Conservation (phyloP, 495 filamentous ascomycete species). For the Pseudoneurospora amorphoporcata region DNA sequence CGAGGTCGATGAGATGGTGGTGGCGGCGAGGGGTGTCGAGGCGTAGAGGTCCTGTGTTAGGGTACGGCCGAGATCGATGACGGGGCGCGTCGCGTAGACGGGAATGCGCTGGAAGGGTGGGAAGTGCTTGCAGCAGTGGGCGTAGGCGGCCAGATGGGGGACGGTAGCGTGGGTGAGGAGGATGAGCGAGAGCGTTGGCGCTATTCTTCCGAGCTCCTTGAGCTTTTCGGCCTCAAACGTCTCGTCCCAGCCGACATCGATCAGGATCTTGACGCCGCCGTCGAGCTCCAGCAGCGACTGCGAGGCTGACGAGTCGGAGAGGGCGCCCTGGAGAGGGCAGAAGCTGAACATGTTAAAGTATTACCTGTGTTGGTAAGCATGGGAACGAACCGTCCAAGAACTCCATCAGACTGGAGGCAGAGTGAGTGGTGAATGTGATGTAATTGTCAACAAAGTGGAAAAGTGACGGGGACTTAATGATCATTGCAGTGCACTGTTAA, state of each 20-base stretch:
- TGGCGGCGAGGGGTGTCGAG: constrained; percentile 76
- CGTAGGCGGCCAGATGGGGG: constrained; percentile 83
- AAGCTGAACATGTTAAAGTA: constrained; percentile 75
- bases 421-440: neutral
- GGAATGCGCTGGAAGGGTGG: constrained; percentile 86
- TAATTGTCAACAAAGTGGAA: neutral
- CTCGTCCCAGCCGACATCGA: constrained; percentile 95
- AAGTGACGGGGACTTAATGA: neutral
- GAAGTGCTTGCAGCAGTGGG: constrained; percentile 94
- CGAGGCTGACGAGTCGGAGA: constrained; percentile 73
- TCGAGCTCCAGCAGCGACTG: constrained; percentile 95
- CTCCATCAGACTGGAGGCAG: constrained; percentile 3
- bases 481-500: neutral
- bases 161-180: constrained; percentile 91
- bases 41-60: constrained; percentile 87
- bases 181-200: constrained; percentile 83
- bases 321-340: constrained; percentile 82
- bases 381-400: neutral
- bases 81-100: constrained; percentile 89
- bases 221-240: constrained; percentile 72
- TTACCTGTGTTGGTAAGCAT: neutral
- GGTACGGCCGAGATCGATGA: constrained; percentile 85
- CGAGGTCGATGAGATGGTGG: constrained; percentile 59
- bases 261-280: constrained; percentile 86
- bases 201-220: constrained; percentile 72